These are phyloP conservation scores for Pyrus betulifolia DNA, from an alignment of 306 rosid genomes.

Conservation along the genomic window DNA sequence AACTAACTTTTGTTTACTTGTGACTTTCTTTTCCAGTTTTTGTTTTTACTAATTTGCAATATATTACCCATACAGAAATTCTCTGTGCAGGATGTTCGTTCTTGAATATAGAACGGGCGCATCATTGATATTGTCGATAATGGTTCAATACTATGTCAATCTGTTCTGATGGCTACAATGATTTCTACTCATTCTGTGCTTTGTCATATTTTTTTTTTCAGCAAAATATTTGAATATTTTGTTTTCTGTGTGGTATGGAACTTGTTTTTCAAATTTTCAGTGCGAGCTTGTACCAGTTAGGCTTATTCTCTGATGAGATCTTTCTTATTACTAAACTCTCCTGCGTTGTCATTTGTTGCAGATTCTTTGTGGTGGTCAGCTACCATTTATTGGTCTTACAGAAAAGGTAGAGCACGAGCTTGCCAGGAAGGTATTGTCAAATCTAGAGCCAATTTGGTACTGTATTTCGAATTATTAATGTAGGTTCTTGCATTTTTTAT, in stretches of 20 bases:
- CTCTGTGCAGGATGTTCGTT: background rate
- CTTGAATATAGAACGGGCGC: too few species aligned
- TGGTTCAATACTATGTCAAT: too few species aligned
- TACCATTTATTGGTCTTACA: constrained; percentile 81
- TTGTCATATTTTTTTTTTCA: background rate
- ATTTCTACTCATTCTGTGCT: background rate
- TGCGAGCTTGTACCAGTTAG: background rate
- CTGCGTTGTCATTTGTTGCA: constrained; percentile 18
- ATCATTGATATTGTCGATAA: too few species aligned
- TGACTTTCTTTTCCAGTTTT: background rate
- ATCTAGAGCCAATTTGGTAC: constrained; percentile 8
- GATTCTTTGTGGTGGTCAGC: constrained; percentile 84
- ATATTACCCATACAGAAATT: background rate
- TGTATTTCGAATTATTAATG: constrained; percentile 16
- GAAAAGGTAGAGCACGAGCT: constrained; percentile 99
- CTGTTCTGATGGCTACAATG: too few species aligned
- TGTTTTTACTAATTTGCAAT: background rate
- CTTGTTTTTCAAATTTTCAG: background rate
- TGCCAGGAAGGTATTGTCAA: constrained; percentile 71
- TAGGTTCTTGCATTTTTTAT: constrained; percentile 5
- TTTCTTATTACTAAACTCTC: background rate
- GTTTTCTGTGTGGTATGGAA: background rate
- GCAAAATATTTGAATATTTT: background rate
- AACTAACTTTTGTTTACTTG: background rate
- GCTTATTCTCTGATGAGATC: background rate